Evolutionary conservation across 2,329 filamentous ascomycete genomes (phyloP), one percentile per base, ranked within the genome.

Genomic region (Leptographium wingfieldii): DNA sequence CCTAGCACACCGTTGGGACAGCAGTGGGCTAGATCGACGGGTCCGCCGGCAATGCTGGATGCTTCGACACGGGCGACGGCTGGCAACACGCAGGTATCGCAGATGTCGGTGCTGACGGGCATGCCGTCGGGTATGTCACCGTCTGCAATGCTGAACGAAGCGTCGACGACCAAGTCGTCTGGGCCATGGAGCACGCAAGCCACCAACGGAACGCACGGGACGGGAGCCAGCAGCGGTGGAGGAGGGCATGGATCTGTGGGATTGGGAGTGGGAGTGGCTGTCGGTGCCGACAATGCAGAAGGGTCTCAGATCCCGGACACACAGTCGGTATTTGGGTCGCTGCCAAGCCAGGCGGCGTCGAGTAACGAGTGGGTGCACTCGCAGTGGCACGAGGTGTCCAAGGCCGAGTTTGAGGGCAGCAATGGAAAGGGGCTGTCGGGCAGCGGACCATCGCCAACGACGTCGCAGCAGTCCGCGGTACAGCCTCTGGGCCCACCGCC

Each of bases 151-250:
- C 75, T 85, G 58, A 96, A 97, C 67, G 91, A 95, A 67, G 92
- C 91, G 1, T 95, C 91, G 2, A 95, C 92, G 1, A 96, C 92
- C n/a, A 94, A 95, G 73, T 90, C 84, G 14, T 85, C 82, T 1
- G 84, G 81, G 2, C 60, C 80, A 82, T 70, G 53, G 43, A 86
- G 86, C 69, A 89, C 87, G 0, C 87, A 92, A 69, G 79, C 81
- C 61, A 88, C 86, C 3, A 90, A 91, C 63, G 87, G 87, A 25
- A 72, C 74, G 33, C 80, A 82, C 22, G 73, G 68, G 12, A 27
- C n/a, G 10, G 51, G 54, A 16, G 33, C 35, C n/a, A 19, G n/a
- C 54, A 48, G 54, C 11, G 31, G 14, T 14, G 31, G 52, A 9
- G 38, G 14, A 14, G 38, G n/a, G 10, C 35, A 4, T 11, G 53